Conservation (phyloP, 2,329 filamentous ascomycete species). For the Nothomitra cinnamomea region DNA sequence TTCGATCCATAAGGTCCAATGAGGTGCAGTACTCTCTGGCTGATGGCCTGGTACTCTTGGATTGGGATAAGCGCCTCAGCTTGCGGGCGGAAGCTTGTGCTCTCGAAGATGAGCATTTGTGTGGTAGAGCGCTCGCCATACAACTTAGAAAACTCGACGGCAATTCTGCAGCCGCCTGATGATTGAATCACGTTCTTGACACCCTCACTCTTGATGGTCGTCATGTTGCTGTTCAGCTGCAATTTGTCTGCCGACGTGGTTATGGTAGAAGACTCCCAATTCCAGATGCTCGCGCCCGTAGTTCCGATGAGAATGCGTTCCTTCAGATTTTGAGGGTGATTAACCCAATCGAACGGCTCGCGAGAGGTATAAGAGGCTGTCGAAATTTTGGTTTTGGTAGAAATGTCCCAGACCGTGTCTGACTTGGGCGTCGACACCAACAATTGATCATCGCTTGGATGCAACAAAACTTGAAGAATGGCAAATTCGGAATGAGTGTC, state of each 20-base stretch:
- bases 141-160: not conserved
- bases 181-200: not conserved
- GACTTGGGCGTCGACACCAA: not conserved
- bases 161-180: not conserved
- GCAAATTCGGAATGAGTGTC: not conserved
- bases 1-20: conserved; percentile 12
- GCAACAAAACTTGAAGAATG: not conserved
- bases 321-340: not conserved
- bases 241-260: not conserved
- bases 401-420: conserved; percentile 1
- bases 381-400: not conserved
- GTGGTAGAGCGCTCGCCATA: not conserved
- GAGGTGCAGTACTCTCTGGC: conserved; percentile 12
- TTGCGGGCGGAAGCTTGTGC: not conserved
- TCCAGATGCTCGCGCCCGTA: not conserved
- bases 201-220: not conserved
- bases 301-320: not conserved
- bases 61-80: conserved; percentile 3
- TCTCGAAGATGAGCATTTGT: not conserved
- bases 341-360: not conserved
- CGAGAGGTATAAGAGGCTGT: not conserved
- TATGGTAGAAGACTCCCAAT: not conserved
- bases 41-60: conserved; percentile 9
- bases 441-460: not conserved
- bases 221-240: not conserved